Evolutionary conservation across 768 basidiomycete genomes (phyloP), one percentile per base, ranked within the genome.

Genomic region (Termitomyces sp.): DNA sequence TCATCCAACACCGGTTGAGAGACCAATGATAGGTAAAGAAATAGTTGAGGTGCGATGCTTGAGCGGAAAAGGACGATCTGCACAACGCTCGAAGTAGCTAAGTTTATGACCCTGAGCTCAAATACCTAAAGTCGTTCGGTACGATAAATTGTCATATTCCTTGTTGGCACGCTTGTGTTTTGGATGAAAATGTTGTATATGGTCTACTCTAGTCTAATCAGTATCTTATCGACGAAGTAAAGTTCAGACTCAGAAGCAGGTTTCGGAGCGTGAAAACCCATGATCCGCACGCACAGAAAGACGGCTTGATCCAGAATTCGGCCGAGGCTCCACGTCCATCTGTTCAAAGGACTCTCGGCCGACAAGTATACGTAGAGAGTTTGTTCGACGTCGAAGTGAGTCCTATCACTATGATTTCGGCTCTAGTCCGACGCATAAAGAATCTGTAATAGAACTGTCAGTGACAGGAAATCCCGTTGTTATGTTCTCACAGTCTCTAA

Each of bases 351-450:
- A n/a, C 36, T 51, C 26, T 54, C 52, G 52, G 52, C 52, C 52
- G 52, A 54, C 29, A n/a, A 20, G 9, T 1, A n/a, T 5, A 45
- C 18, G 34, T 22, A 18, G 24, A 28, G 41, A 44, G 24, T 22
- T 57, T 16, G 37, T 51, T 39, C n/a, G 0, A 18, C 16, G 36
- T 41, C 44, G 15, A 24, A 55, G 60, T 61, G 31, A 55, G 54
- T 58, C 29, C 18, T 39, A 28, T 45, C 3, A 22, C 29, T n/a
- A 50, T 52, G 55, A 49, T 58, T 55, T 61, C 57, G 60, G 57
- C 57, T 45, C 45, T 48, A 26, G 55, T 62, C 55, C 57, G 61
- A 59, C 44, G 26, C 49, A 56, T 56, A 46, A 55, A 55, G 33
- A 41, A 9, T 13, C 37, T 39, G 13, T 36, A 49, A 46, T 58